These are phyloP conservation scores for Chondrus crispus DNA, from an alignment of 23 red algal species.

Conservation along the genomic window DNA sequence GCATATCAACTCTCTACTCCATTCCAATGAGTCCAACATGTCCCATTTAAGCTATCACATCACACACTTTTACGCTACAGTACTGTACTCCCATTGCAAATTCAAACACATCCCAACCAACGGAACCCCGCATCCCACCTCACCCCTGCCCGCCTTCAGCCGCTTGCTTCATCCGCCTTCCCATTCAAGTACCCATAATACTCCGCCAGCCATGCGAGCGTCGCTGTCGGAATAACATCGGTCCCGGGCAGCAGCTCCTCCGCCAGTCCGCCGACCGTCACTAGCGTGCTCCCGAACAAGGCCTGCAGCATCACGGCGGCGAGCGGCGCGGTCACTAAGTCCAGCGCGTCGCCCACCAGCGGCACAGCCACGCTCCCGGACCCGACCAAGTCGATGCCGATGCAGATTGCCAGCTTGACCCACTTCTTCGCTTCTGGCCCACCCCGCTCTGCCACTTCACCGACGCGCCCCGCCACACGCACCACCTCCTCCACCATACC, in stretches of 20 bases:
- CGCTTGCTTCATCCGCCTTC: too few relatives aligned
- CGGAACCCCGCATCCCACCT: too few relatives aligned
- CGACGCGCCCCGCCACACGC: not conserved
- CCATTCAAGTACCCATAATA: slow-evolving; percentile 15
- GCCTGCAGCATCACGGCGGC: slow-evolving; percentile 48
- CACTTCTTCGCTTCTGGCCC: not conserved
- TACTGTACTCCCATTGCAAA: too few relatives aligned
- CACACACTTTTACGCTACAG: too few relatives aligned
- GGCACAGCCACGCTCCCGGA: slow-evolving; percentile 48
- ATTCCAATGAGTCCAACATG: too few relatives aligned
- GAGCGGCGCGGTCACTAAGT: slow-evolving; percentile 42
- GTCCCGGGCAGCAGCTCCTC: slow-evolving; percentile 61
- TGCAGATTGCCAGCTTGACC: slow-evolving; percentile 57
- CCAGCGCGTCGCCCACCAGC: slow-evolving; percentile 38
- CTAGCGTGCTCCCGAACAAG: slow-evolving; percentile 32
- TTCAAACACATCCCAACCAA: too few relatives aligned
- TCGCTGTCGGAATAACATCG: slow-evolving; percentile 54
- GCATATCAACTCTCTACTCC: too few relatives aligned
- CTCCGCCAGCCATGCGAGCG: slow-evolving; percentile 45
- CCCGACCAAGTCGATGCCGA: slow-evolving; percentile 48
- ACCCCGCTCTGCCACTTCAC: not conserved
- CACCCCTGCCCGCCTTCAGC: too few relatives aligned
- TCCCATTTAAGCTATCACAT: too few relatives aligned
- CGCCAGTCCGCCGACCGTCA: slow-evolving; percentile 10
- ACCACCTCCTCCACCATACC: not conserved